Evolutionary conservation across 1,284 basidiomycete species (phyloP).

Genomic region (Ceratobasidium sp.): DNA sequence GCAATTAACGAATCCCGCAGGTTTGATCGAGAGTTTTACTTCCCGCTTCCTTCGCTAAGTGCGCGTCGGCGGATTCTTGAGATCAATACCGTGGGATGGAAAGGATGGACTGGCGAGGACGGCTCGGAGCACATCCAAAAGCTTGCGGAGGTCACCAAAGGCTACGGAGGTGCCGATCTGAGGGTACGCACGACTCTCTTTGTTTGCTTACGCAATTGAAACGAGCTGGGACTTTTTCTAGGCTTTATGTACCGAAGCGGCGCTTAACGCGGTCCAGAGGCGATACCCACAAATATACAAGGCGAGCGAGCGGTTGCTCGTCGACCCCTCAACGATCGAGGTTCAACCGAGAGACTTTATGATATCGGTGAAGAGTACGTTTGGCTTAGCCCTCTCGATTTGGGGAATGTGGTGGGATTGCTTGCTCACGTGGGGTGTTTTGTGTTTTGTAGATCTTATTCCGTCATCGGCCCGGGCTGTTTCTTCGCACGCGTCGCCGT

Average conservation of each 20-base stretch:
- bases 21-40: slow-evolving; percentile 99
- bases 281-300: slow-evolving; percentile 98
- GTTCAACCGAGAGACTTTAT: slow-evolving; percentile 96
- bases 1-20: background rate
- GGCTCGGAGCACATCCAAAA: slow-evolving; percentile 72
- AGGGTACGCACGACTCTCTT: slow-evolving; percentile 66
- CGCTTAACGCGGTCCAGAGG: slow-evolving; percentile 95
- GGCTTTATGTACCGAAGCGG: slow-evolving; percentile 97
- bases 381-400: slow-evolving; percentile 36
- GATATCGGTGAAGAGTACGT: slow-evolving; percentile 94
- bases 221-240: slow-evolving; percentile 57
- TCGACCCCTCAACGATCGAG: slow-evolving; percentile 89
- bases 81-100: slow-evolving; percentile 95
- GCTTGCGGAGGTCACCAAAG: slow-evolving; percentile 93
- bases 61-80: slow-evolving; percentile 90
- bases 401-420: slow-evolving; percentile 9
- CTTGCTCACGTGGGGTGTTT: slow-evolving; percentile 42
- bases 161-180: slow-evolving; percentile 97
- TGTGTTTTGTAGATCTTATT: slow-evolving; percentile 76
- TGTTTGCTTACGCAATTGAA: slow-evolving; percentile 31
- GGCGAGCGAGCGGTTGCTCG: slow-evolving; percentile 85
- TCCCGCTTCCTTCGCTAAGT: slow-evolving; percentile 87
- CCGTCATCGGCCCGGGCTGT: slow-evolving; percentile 95
- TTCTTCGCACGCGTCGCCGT: slow-evolving; percentile 84
- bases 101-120: slow-evolving; percentile 76